Evolutionary conservation across 179 eudicot genomes (phyloP), one percentile per base, ranked within the genome.

Genomic region (Amaranthus tricolor): DNA sequence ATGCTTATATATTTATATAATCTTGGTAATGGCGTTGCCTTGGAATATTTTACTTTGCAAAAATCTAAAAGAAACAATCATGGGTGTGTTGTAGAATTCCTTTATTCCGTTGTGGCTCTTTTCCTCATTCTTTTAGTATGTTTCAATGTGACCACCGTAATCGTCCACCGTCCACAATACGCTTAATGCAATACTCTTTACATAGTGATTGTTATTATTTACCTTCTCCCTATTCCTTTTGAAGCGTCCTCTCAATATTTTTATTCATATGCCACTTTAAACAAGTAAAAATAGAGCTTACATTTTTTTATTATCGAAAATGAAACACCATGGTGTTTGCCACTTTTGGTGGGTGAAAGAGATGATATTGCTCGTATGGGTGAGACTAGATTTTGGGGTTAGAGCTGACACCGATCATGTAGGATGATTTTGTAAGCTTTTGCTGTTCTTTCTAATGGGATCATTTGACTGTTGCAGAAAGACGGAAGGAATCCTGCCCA

Each of bases 401-500:
- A 31, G 40, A 31, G 40, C 40, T 31, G 40, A 31, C 40, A 31
- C 40, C 40, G 40, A 31, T 31, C 40, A 31, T 31, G 40, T 31
- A 31, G 40, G 43, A 51, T 13, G 57, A 61, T 53, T 19, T 40
- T 45, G 24, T 19, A 4, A 9, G 2, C 70, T n/a, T 53, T 74
- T 66, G 51, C 62, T 52, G 15, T 14, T 11, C 24, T 55, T 57
- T 43, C 66, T 45, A 7, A 52, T 21, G 51, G 47, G 31, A 19
- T 52, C 24, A 9, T 17, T 47, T 73, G 74, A 50, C 73, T 62
- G 49, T 71, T 87, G 86, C 89, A 93, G 98, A 93, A 84, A 67
- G 99, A 95, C 80, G 95, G 87, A 21, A 85, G 97, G 89, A 79
- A 81, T 54, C 97, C 97, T 66, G 79, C 90, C 13, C 93, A 93